Base-by-base conservation (phyloP, 805 yeast genomes). In the Yarrowia keelungensis region DNA sequence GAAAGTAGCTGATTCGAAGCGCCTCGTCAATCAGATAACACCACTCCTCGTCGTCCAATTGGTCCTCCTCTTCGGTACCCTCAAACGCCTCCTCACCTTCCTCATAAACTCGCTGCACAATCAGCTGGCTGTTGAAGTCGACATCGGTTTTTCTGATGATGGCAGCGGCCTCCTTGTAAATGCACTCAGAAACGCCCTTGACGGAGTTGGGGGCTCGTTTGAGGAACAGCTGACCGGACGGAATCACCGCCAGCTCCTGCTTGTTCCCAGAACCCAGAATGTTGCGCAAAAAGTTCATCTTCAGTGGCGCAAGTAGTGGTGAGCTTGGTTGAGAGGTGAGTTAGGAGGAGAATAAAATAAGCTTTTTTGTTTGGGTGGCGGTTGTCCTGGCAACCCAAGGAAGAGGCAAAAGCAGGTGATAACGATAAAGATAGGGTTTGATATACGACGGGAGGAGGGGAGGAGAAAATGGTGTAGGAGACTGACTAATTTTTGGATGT, bases 131-230 rank as follows among this genome's bases (percentile, higher is more conserved):
- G 73, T 84, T 83, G 74, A 79, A 89, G 14, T 88, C 88, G 8
- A 86, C 83, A 3, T 90, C 82, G 0, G 93, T 87, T 70, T 86
- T 86, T 49, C 91, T 82, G 61, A 94, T 87, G 2, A 88, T 80
- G 14, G 94, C 87, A 46, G 87, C 86, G 1, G 97, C 93, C 73
- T 91, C 97, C 70, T 86, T 88, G 77, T 87, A 93, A 22, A 81
- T 76, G 71, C 80, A 78, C 77, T 95, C 98, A 43, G 87, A 81
- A 35, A 87, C 92, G 9, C 97, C 93, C 76, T 92, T 91, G 12
- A 97, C 97, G 2, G 97, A 90, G 26, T 82, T 83, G 7, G 90
- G 89, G 0, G 90, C 83, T 61, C 98, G 81, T 16, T 89, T 83
- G 54, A 94, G 81, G 75, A 83, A 90, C 58, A 94, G 82, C 78